A percentile compares a stretch with the other conserved stretches of the same genome.
phyloP scores from a whole-genome alignment of 371 early-diverging fungal genomes.

The Mycotypha africana region DNA sequence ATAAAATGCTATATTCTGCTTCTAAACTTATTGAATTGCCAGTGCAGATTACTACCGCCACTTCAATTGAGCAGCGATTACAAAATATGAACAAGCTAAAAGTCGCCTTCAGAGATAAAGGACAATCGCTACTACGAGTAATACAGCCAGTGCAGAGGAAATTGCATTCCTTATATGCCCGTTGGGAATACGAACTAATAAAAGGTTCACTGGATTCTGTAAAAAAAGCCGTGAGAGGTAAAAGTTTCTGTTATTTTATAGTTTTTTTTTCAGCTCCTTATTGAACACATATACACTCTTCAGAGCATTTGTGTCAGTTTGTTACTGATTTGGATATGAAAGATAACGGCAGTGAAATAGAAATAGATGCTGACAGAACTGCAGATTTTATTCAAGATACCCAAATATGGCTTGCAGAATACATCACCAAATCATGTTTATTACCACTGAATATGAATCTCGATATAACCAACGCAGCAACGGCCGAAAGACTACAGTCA shows the following conservation, averaged over 20 bases:
- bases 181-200: slow-evolving; percentile 30
- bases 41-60: slow-evolving; percentile 7
- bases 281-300: no score
- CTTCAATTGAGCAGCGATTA: no score
- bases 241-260: no score
- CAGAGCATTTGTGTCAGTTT: slow-evolving; percentile 11
- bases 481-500: slow-evolving; percentile 9
- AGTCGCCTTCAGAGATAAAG: no score
- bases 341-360: no score
- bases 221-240: slow-evolving; percentile 20
- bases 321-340: neutral
- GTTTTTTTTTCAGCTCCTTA: no score
- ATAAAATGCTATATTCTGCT: slow-evolving; percentile 14
- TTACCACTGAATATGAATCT: slow-evolving; percentile 32
- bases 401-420: slow-evolving; percentile 35
- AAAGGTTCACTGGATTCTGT: slow-evolving; percentile 12
- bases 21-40: slow-evolving; percentile 9
- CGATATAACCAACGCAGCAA: slow-evolving; percentile 18
- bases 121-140: no score
- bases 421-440: slow-evolving; percentile 25
- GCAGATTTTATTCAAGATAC: slow-evolving; percentile 32
- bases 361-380: slow-evolving; percentile 11
- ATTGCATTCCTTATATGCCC: no score
- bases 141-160: no score
- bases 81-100: neutral